Evolutionary conservation across 768 basidiomycete species (phyloP).

Genomic region (Lactarius indigo): DNA sequence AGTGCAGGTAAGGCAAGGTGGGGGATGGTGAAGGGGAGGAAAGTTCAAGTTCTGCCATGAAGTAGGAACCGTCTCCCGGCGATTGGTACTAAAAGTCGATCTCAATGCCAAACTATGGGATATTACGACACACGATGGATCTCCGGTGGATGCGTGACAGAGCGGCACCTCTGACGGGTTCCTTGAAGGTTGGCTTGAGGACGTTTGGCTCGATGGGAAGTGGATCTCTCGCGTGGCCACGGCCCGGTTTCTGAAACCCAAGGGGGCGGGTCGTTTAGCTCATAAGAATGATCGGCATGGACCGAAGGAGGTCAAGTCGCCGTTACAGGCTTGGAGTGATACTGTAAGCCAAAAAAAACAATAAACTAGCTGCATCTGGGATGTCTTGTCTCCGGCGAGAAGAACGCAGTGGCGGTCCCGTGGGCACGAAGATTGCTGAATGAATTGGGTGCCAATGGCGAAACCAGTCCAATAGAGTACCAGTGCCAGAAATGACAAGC

Average conservation of each 20-base stretch:
- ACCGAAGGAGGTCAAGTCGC: slow-evolving; percentile 20
- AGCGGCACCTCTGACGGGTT: slow-evolving; percentile 18
- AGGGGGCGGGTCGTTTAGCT: slow-evolving; percentile 5
- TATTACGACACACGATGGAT: slow-evolving; percentile 25
- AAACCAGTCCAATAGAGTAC: background rate
- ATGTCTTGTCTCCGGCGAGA: background rate
- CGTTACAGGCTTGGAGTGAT: slow-evolving; percentile 9
- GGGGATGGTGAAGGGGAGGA: slow-evolving; percentile 2
- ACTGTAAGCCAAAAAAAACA: background rate
- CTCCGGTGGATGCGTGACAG: slow-evolving; percentile 13
- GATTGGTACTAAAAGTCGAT: slow-evolving; percentile 12
- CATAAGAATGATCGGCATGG: slow-evolving; percentile 18
- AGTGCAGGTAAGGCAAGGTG: slow-evolving; percentile 10
- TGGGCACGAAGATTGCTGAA: too few relatives aligned
- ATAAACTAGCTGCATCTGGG: slow-evolving; percentile 15
- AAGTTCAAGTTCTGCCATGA: slow-evolving; percentile 2
- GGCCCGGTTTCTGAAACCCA: slow-evolving; percentile 20
- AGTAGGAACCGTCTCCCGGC: slow-evolving; percentile 10
- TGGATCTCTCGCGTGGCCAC: slow-evolving; percentile 20
- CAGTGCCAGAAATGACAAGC: background rate
- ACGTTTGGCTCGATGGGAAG: background rate
- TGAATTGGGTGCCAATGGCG: too few relatives aligned
- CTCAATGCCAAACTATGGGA: slow-evolving; percentile 14
- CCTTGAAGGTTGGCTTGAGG: slow-evolving; percentile 12
- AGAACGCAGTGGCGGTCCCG: background rate